Conservation (phyloP, 495 filamentous ascomycete genomes). For the Aspergillus bridgeri region DNA sequence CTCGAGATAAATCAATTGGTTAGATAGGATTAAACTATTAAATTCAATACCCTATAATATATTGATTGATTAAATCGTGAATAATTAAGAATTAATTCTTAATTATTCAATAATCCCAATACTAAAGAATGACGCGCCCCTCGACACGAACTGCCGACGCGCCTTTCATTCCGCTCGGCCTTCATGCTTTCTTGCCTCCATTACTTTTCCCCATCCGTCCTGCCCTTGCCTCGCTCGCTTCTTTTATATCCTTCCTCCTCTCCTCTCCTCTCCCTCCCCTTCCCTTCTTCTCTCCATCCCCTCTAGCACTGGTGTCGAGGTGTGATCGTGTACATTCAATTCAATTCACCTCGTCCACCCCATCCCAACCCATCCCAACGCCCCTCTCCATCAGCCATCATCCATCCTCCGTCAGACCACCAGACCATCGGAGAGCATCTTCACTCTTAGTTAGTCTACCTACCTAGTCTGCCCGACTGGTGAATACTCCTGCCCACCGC, state of each 20-base stretch:
- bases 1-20: no score
- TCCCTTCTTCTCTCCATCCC: constrained; percentile 8
- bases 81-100: no score
- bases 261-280: constrained; percentile 2
- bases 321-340: constrained; percentile 1
- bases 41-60: no score
- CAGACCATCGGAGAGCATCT: not conserved
- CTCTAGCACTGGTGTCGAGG: constrained; percentile 2
- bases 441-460: no score
- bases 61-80: no score
- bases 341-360: not conserved
- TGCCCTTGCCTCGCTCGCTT: not conserved
- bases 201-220: not conserved
- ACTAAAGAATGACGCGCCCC: no score
- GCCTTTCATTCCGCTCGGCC: not conserved
- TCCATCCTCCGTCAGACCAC: not conserved
- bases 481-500: constrained; percentile 4
- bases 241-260: constrained; percentile 9
- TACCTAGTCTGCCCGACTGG: not conserved
- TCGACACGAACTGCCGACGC: not conserved
- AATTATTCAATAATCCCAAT: no score
- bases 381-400: not conserved
- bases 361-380: not conserved
- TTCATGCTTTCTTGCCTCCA: constrained; percentile 5
- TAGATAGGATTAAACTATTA: no score